A percentile compares a stretch with the other conserved stretches of the same genome.
Conservation (phyloP, 2,329 filamentous ascomycete genomes). For the Colletotrichum eleusines region DNA sequence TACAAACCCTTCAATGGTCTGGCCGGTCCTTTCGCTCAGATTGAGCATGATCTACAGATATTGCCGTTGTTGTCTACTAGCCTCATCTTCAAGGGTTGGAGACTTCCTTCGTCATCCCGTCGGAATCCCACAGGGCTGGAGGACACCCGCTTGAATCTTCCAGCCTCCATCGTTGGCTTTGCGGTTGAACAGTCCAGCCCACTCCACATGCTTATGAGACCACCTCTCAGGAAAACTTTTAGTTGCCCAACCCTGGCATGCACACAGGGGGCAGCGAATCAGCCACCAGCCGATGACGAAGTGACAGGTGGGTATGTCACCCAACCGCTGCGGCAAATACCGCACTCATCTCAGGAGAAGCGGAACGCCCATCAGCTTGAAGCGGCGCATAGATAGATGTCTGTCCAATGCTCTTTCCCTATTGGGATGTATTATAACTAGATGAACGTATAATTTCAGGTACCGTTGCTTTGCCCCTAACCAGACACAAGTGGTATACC, state of each 20-base stretch:
- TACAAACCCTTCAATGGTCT: slow-evolving; percentile 10
- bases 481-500: slow-evolving; percentile 38
- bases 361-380: not conserved
- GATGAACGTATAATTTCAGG: slow-evolving; percentile 36
- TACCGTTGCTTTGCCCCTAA: slow-evolving; percentile 33
- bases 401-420: slow-evolving; percentile 26
- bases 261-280: slow-evolving; percentile 31
- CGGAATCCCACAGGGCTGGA: slow-evolving; percentile 15
- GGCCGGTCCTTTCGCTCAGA: slow-evolving; percentile 5
- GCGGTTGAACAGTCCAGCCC: not conserved
- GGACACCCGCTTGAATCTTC: not conserved
- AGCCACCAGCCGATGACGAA: slow-evolving; percentile 30
- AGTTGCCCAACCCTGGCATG: slow-evolving; percentile 27
- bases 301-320: slow-evolving; percentile 25
- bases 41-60: not conserved
- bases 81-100: not conserved
- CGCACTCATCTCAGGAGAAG: not conserved
- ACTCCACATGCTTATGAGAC: slow-evolving; percentile 18
- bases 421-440: slow-evolving; percentile 40
- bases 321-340: no score
- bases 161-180: slow-evolving; percentile 15
- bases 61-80: not conserved
- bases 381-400: not conserved
- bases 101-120: not conserved
- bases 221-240: slow-evolving; percentile 25